Percentiles rank a stretch among this genome's conserved stretches.
phyloP scores from a whole-genome alignment of 192 early-diverging fungal genomes.

The Powellomyces hirtus region DNA sequence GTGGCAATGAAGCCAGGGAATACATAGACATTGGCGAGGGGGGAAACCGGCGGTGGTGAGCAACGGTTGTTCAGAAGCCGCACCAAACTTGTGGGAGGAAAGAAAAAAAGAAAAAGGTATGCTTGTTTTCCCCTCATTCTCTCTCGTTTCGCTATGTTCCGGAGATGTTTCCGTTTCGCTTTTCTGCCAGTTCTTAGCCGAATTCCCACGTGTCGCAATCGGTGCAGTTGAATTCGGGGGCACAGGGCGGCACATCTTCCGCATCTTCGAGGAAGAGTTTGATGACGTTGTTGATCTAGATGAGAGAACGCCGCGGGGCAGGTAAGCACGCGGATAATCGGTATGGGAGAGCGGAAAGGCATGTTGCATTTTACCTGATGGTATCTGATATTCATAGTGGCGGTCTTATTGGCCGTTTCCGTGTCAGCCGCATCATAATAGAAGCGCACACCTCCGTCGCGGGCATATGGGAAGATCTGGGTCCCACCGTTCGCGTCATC shows the following conservation, averaged over 20 bases:
- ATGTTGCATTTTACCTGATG: constrained; percentile 2
- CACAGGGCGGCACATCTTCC: constrained; percentile 7
- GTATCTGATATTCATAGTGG: constrained; percentile 14
- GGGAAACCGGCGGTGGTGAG: too few relatives aligned
- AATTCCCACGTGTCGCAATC: constrained; percentile 7
- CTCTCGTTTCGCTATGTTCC: too few relatives aligned
- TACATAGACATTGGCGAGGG: too few relatives aligned
- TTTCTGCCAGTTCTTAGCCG: too few relatives aligned
- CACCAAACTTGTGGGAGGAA: too few relatives aligned
- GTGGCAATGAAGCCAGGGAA: too few relatives aligned
- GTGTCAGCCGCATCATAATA: background rate
- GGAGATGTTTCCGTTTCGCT: too few relatives aligned
- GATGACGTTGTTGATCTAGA: constrained; percentile 24
- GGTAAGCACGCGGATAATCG: background rate
- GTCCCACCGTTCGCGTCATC: constrained; percentile 1
- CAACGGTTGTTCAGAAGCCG: too few relatives aligned
- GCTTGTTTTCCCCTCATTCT: too few relatives aligned
- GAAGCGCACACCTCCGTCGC: background rate
- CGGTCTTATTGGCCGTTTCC: background rate
- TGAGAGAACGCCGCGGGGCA: background rate
- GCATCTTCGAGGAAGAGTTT: constrained; percentile 7
- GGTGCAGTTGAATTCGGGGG: constrained; percentile 11
- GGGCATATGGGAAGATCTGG: background rate
- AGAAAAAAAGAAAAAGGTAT: too few relatives aligned
- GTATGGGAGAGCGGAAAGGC: background rate